A percentile compares a stretch with the other conserved stretches of the same genome.
Conservation (phyloP, 2,329 filamentous ascomycete genomes). For the Apiospora aurea region DNA sequence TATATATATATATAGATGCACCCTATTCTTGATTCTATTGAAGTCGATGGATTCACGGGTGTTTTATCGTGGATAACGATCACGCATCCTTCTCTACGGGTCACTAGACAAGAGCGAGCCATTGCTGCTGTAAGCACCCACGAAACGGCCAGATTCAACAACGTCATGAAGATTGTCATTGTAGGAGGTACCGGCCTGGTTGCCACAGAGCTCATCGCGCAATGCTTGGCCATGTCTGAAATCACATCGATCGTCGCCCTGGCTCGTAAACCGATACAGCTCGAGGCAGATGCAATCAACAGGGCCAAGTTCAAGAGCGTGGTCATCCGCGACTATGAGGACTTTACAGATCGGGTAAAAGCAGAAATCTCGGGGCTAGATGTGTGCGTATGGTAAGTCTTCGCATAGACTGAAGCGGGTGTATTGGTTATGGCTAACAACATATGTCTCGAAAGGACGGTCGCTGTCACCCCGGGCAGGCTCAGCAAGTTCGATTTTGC, state of each 20-base stretch:
- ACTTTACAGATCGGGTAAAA: constrained; percentile 49
- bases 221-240: constrained; percentile 44
- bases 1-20: too few species aligned
- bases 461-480: constrained; percentile 38
- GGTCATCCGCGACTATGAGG: constrained; percentile 47
- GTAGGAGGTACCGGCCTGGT: constrained; percentile 52
- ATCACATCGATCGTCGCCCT: constrained; percentile 52
- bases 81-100: neutral
- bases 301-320: constrained; percentile 49
- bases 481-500: constrained; percentile 30
- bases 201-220: constrained; percentile 51
- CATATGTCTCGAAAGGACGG: constrained; percentile 33
- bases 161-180: constrained; percentile 52
- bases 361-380: constrained; percentile 48
- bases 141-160: neutral
- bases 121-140: neutral
- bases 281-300: constrained; percentile 30
- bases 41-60: too few species aligned
- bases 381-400: constrained; percentile 43
- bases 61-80: too few species aligned
- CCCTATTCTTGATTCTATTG: neutral
- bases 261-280: constrained; percentile 45
- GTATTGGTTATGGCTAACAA: neutral
- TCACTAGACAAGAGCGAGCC: neutral
- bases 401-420: neutral